Evolutionary conservation across 2,329 filamentous ascomycete species (phyloP), one percentile per base, ranked within the genome.

Genomic region (Phialocephala subalpina): DNA sequence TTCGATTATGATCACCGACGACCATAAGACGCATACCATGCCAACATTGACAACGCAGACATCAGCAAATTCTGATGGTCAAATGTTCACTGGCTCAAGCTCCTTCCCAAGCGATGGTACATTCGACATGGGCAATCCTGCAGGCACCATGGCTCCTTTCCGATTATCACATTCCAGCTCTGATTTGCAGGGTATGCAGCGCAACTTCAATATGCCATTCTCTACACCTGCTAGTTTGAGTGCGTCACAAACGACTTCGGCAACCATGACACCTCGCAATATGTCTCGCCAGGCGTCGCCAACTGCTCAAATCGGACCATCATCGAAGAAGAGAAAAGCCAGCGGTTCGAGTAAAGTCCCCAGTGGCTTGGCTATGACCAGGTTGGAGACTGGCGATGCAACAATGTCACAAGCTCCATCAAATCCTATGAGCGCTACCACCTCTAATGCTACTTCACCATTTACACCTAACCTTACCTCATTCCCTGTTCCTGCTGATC

Each of bases 1-100:
- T 63, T 92, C 93, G 0, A 97, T 98, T 70, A 95, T 97, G 86
- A 97, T 98, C 69, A 98, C 96, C 0, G 95, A 99, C 77, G 95
- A 99, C 75, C 95, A 98, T 82, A 98, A 98, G 81, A 97, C 93
- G 8, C 91, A 93, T 73, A 78, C 80, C 65, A 78, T 83, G 59
- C 79, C 83, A 59, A 60, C 76, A 55, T 69, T 76, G 47, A 67
- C 73, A 25, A 72, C 74, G 27, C 73, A 71, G 69, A 74, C 72
- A 42, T 69, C 77, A 73, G 64, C 66, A 72, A 52, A 71, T 40
- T 67, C 68, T 58, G 73, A 80, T 73, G 59, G 74, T 70, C 78
- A 65, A 70, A 75, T 64, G 66, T 73, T 82, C 22, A 77, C 82
- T 18, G 81, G 79, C 61, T 76, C 80, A 62, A 79, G 79, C 14